A percentile compares a stretch with the other conserved stretches of the same genome.
These are phyloP conservation scores for Sporothrix schenckii DNA, from an alignment of 2,329 filamentous ascomycete genomes.

Conservation along the genomic window DNA sequence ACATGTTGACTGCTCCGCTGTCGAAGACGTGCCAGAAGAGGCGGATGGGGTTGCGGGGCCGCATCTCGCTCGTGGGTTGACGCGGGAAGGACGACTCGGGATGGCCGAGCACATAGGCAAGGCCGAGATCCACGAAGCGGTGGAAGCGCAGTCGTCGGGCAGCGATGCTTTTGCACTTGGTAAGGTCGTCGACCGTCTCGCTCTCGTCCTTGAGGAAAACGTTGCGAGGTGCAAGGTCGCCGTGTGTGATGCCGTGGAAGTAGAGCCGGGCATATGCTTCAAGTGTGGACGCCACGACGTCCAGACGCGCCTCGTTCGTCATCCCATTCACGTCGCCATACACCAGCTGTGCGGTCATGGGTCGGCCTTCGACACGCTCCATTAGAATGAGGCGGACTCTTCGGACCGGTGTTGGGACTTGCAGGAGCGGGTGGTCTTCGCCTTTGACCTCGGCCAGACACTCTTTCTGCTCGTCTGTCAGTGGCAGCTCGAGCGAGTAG, in stretches of 20 bases:
- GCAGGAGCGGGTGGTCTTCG: conserved; percentile 8
- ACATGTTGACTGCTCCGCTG: conserved; percentile 34
- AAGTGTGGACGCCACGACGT: conserved; percentile 30
- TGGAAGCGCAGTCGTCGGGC: conserved; percentile 17
- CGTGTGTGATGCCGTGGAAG: conserved; percentile 34
- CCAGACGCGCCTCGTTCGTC: conserved; percentile 27
- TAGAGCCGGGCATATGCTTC: conserved; percentile 34
- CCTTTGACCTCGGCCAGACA: conserved; percentile 12
- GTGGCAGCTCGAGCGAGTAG: conserved; percentile 31
- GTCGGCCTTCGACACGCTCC: conserved; percentile 26
- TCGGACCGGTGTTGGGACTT: background rate
- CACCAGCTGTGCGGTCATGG: conserved; percentile 32
- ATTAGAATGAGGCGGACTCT: conserved; percentile 33
- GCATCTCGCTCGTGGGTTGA: conserved; percentile 22
- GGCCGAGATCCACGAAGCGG: conserved; percentile 35
- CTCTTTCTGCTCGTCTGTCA: conserved; percentile 25
- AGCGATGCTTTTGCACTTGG: background rate
- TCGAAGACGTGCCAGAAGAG: conserved; percentile 35
- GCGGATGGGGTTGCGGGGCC: conserved; percentile 34
- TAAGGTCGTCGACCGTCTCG: background rate
- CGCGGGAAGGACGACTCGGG: conserved; percentile 8
- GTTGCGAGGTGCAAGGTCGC: conserved; percentile 35
- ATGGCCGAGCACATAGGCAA: conserved; percentile 32
- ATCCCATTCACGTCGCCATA: conserved; percentile 32
- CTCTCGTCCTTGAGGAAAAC: conserved; percentile 30